Percentiles rank a stretch among this genome's conserved stretches.
phyloP scores from a whole-genome alignment of 306 rosid genomes.

The Ceratonia siliqua region DNA sequence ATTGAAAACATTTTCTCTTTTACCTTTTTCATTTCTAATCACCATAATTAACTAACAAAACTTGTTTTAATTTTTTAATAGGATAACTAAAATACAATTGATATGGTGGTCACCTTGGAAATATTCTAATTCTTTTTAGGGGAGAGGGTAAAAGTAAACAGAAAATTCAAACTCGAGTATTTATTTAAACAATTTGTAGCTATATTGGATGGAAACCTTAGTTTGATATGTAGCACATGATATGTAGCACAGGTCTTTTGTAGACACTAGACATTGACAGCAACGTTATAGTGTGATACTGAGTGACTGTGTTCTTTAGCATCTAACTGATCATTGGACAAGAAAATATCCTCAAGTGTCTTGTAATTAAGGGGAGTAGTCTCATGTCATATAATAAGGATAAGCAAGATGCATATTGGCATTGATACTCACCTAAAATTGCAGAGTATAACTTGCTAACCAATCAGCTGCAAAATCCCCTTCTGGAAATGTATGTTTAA shows the following conservation, averaged over 20 bases:
- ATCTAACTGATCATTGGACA: neutral
- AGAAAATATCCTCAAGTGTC: neutral
- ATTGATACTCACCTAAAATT: neutral
- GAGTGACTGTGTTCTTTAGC: neutral
- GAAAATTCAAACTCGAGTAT: neutral
- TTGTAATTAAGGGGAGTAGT: neutral
- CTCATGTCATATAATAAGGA: neutral
- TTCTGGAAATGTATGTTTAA: neutral
- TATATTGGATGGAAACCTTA: too few species aligned
- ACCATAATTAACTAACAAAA: neutral
- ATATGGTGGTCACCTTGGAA: too few species aligned
- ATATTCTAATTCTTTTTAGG: neutral
- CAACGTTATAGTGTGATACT: neutral
- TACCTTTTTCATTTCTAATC: neutral
- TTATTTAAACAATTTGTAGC: too few species aligned
- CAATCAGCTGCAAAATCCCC: neutral
- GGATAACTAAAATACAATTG: neutral
- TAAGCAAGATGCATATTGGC: neutral
- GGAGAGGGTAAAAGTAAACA: too few species aligned
- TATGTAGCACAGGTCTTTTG: too few species aligned
- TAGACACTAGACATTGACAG: neutral
- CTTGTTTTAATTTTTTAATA: neutral
- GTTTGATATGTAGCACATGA: too few species aligned
- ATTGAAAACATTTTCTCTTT: neutral
- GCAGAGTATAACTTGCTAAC: neutral